Evolutionary conservation across 2,329 filamentous ascomycete species (phyloP).

Genomic region (Torrubiella hemipterigena): DNA sequence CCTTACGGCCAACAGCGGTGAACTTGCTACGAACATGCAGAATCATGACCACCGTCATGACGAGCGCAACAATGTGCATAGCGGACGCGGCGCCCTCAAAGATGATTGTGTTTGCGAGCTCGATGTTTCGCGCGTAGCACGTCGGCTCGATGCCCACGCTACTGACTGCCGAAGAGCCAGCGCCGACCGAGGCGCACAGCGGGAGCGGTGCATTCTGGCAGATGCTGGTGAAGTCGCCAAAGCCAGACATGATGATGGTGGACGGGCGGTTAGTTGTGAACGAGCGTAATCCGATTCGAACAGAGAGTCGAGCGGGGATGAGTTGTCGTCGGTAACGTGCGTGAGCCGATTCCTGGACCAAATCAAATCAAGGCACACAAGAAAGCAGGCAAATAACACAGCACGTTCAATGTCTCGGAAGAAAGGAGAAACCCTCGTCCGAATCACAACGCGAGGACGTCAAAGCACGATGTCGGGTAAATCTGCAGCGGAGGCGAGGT

Average conservation of each 20-base stretch:
- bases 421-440: too few species aligned
- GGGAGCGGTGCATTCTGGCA: slow-evolving; percentile 79
- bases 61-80: slow-evolving; percentile 80
- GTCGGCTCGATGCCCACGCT: slow-evolving; percentile 71
- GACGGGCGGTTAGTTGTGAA: slow-evolving; percentile 1
- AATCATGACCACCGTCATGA: slow-evolving; percentile 96
- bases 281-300: too few species aligned
- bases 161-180: slow-evolving; percentile 53
- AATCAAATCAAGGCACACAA: too few species aligned
- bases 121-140: slow-evolving; percentile 91
- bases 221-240: slow-evolving; percentile 81
- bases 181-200: slow-evolving; percentile 75
- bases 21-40: slow-evolving; percentile 90
- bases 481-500: too few species aligned
- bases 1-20: slow-evolving; percentile 74
- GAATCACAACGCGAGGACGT: too few species aligned
- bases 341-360: too few species aligned
- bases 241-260: slow-evolving; percentile 53
- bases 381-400: too few species aligned
- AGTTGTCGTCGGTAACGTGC: too few species aligned
- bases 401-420: too few species aligned
- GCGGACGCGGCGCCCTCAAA: slow-evolving; percentile 87
- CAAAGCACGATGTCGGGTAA: too few species aligned
- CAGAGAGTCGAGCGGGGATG: too few species aligned
- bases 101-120: slow-evolving; percentile 95